Evolutionary conservation across 352 stramenopile species (phyloP), one percentile per base, ranked within the genome.

Genomic region (Globisporangium nunn): DNA sequence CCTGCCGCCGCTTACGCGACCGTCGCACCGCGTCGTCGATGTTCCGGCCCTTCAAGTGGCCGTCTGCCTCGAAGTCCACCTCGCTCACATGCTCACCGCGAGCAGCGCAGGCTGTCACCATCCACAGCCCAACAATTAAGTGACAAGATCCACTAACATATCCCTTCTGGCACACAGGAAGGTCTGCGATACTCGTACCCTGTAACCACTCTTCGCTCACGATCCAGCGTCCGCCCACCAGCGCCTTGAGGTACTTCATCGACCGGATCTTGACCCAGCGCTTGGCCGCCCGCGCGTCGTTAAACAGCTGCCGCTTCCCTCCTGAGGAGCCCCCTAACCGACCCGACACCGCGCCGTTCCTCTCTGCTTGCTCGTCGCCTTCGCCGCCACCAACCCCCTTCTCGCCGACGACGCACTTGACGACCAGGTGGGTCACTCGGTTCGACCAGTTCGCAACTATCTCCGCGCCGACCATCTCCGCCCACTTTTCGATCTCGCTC

Each of bases 191-290:
- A 23, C 23, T 11, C 45, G 12, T 45, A 87, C 80, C 80, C 75
- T 78, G 63, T 28, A 95, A 67, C 85, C 85, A 95, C 17, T 85
- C 71, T 37, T 91, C 75, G 49, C 80, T 91, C 35, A 95, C 81
- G 63, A 95, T 88, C 85, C 85, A 95, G 30, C 82, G 78, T 8
- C 85, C 85, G 14, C 67, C 77, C 35, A 84, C 72, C 7, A 95
- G 71, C 50, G 78, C 85, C 54, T 93, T 93, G 28, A 95, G 70
- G 35, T 93, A 95, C 58, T 95, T 95, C 43, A 95, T 69, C 30
- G 85, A 93, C 15, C 85, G 75, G 46, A 88, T 89, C 62, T 88
- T 91, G 28, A 91, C 85, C 82, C 83, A 95, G 29, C 77, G 74
- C 50, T 70, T 68, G 33, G 72, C 44, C 1, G 47, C 5, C 12